phyloP scores from a whole-genome alignment of 306 rosid species.

The Cucurbita maxima region DNA sequence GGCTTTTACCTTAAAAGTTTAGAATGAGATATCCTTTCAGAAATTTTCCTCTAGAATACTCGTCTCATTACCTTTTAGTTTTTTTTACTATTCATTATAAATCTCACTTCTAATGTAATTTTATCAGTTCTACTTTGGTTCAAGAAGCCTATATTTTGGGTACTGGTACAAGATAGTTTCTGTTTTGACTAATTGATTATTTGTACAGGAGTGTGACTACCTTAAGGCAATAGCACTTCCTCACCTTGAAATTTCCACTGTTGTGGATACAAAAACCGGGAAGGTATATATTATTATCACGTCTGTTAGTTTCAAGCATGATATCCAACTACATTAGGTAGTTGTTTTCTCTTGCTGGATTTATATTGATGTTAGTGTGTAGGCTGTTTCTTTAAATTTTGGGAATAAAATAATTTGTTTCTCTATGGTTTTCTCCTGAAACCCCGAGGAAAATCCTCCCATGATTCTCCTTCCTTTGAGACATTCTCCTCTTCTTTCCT shows the following conservation, averaged over 20 bases:
- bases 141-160: slow-evolving; percentile 1
- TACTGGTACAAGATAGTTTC: slow-evolving; percentile 11
- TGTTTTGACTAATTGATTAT: slow-evolving; percentile 3
- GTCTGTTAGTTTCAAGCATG: not conserved
- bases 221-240: slow-evolving; percentile 71
- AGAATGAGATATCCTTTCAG: not conserved
- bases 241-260: slow-evolving; percentile 78
- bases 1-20: not conserved
- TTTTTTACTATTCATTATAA: slow-evolving; percentile 3
- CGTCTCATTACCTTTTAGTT: not conserved
- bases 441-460: too few relatives aligned
- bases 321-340: not conserved
- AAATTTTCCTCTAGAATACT: not conserved
- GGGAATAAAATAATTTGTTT: too few relatives aligned
- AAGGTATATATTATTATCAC: slow-evolving; percentile 33
- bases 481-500: too few relatives aligned
- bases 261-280: slow-evolving; percentile 84
- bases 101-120: not conserved
- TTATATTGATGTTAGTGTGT: not conserved
- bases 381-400: not conserved
- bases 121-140: not conserved
- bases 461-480: too few relatives aligned
- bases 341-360: slow-evolving; percentile 6
- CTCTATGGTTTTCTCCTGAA: too few relatives aligned
- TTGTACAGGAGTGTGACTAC: slow-evolving; percentile 78